These are phyloP conservation scores for Apiotrichum veenhuisii DNA, from an alignment of 1,284 basidiomycete species.

Conservation along the genomic window DNA sequence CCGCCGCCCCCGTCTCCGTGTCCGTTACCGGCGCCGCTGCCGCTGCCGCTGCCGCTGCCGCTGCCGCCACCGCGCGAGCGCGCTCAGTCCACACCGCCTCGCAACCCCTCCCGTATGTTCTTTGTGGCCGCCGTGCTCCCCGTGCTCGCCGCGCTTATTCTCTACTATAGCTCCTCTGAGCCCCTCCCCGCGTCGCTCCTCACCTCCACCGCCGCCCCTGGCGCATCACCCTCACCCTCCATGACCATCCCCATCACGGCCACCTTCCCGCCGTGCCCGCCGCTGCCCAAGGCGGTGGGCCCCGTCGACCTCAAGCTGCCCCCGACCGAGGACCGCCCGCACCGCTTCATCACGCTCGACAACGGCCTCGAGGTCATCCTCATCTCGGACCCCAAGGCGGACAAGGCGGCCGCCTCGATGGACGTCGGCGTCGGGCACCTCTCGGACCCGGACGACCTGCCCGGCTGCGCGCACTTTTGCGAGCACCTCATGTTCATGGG, in stretches of 20 bases:
- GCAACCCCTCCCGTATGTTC: not conserved
- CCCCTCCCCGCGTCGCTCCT: not conserved
- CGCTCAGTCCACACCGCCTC: not conserved
- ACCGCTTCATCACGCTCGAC: conserved; percentile 74
- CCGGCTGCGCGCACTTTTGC: conserved; percentile 51
- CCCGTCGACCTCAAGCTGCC: conserved; percentile 58
- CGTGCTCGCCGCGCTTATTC: not conserved
- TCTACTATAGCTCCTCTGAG: not conserved
- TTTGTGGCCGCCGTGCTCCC: not conserved
- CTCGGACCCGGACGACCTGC: conserved; percentile 74
- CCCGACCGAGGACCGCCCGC: conserved; percentile 68
- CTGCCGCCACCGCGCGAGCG: not conserved
- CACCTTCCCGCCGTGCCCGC: conserved; percentile 30
- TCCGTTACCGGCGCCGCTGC: not conserved
- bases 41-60: not conserved
- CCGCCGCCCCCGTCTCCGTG: not conserved
- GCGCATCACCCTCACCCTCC: not conserved
- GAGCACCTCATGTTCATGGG: conserved; percentile 92
- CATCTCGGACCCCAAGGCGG: conserved; percentile 79
- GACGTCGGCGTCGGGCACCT: conserved; percentile 95
- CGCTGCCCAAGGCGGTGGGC: conserved; percentile 37
- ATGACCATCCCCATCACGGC: conserved; percentile 6
- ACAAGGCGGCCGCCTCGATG: conserved; percentile 92
- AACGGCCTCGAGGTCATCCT: conserved; percentile 86
- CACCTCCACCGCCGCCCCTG: not conserved